Evolutionary conservation across 768 basidiomycete species (phyloP).

Genomic region (Phaeolepiota aurea): DNA sequence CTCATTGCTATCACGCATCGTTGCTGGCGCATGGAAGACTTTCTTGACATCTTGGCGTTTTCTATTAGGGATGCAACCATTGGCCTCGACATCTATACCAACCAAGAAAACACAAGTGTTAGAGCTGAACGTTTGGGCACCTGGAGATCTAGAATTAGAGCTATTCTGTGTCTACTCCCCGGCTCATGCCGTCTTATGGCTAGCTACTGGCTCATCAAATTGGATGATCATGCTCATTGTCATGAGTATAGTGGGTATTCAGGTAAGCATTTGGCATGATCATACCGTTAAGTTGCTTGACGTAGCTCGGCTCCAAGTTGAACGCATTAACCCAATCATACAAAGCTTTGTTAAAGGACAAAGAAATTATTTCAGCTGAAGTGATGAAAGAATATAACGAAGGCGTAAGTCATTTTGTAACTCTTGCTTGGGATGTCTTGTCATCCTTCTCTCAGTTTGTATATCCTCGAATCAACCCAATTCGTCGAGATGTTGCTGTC

Average conservation of each 20-base stretch:
- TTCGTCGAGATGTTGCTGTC: conserved; percentile 70
- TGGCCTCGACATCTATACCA: conserved; percentile 24
- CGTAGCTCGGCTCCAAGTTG: conserved; percentile 24
- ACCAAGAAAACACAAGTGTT: conserved; percentile 51
- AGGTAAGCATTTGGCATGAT: conserved; percentile 34
- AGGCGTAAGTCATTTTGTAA: conserved; percentile 38
- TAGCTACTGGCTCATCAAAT: conserved; percentile 58
- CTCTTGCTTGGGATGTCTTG: not conserved
- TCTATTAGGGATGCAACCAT: conserved; percentile 52
- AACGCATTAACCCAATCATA: conserved; percentile 47
- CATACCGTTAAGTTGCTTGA: not conserved
- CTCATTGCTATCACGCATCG: conserved; percentile 35
- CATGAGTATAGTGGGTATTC: conserved; percentile 58
- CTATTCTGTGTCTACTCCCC: conserved; percentile 77
- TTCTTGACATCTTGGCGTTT: conserved; percentile 58
- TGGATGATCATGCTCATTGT: conserved; percentile 68
- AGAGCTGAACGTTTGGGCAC: conserved; percentile 72
- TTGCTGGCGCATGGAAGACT: conserved; percentile 37
- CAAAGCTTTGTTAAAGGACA: conserved; percentile 63
- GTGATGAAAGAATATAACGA: conserved; percentile 81
- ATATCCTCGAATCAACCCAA: conserved; percentile 69
- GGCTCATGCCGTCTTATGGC: conserved; percentile 67
- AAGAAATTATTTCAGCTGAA: conserved; percentile 65
- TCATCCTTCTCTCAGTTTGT: conserved; percentile 50
- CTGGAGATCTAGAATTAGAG: conserved; percentile 60